phyloP scores from a whole-genome alignment of 805 yeast species.

The Kodamaea nitidulidarum region DNA sequence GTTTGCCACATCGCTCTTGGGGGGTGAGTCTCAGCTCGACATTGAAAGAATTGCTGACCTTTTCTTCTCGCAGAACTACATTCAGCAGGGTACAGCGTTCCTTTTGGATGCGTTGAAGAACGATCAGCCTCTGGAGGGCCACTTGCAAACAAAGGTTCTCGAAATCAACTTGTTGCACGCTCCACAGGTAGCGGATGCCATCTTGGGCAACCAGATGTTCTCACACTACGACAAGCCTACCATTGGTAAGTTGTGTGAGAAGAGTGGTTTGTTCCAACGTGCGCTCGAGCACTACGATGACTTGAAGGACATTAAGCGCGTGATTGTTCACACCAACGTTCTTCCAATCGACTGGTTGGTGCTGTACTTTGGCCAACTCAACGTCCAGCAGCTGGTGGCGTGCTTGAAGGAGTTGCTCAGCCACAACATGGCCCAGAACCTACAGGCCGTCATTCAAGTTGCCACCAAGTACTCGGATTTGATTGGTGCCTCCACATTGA shows the following conservation, averaged over 20 bases:
- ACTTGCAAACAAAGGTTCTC: slow-evolving; percentile 87
- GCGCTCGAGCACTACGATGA: slow-evolving; percentile 96
- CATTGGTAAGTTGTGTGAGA: slow-evolving; percentile 88
- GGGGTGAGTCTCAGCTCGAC: slow-evolving; percentile 55
- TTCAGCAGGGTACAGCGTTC: slow-evolving; percentile 98
- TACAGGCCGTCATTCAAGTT: slow-evolving; percentile 92
- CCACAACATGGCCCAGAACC: slow-evolving; percentile 71
- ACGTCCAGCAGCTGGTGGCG: slow-evolving; percentile 87
- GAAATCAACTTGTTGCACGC: slow-evolving; percentile 93
- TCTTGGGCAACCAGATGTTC: slow-evolving; percentile 92
- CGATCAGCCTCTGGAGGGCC: slow-evolving; percentile 92
- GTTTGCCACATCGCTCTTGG: slow-evolving; percentile 82
- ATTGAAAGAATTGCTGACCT: slow-evolving; percentile 88
- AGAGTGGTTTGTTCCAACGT: slow-evolving; percentile 92
- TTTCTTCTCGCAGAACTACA: slow-evolving; percentile 87
- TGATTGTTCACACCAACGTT: slow-evolving; percentile 78
- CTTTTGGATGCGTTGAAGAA: slow-evolving; percentile 90
- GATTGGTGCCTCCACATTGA: slow-evolving; percentile 79
- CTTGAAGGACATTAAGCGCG: slow-evolving; percentile 91
- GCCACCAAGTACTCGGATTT: slow-evolving; percentile 95
- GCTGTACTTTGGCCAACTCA: slow-evolving; percentile 84
- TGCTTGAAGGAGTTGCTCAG: slow-evolving; percentile 84
- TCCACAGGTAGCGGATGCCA: slow-evolving; percentile 99
- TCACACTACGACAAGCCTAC: slow-evolving; percentile 92
- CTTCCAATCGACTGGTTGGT: slow-evolving; percentile 94